Conservation (phyloP, 176 grass and related monocot species). For the Avena atlantica region DNA sequence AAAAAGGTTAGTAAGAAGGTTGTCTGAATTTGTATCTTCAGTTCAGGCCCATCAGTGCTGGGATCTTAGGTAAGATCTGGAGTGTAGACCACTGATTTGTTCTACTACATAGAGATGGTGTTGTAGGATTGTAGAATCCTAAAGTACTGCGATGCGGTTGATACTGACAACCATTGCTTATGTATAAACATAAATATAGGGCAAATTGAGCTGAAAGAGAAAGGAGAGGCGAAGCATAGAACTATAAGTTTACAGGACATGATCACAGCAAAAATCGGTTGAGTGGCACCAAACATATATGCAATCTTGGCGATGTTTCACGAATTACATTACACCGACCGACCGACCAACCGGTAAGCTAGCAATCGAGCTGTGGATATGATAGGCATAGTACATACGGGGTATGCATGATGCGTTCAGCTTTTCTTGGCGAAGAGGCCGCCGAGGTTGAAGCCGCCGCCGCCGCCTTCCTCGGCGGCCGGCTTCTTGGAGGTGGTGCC, state of each 20-base stretch:
- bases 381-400: background rate
- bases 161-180: too few relatives aligned
- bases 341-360: background rate
- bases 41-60: too few relatives aligned
- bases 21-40: too few relatives aligned
- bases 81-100: too few relatives aligned
- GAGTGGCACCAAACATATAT: slow-evolving; percentile 41
- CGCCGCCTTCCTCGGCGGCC: background rate
- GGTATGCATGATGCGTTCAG: background rate
- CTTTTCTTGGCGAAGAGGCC: slow-evolving; percentile 69
- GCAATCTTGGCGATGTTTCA: slow-evolving; percentile 20
- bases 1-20: too few relatives aligned
- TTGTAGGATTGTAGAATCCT: too few relatives aligned
- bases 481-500: slow-evolving; percentile 44
- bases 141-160: too few relatives aligned
- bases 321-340: slow-evolving; percentile 1
- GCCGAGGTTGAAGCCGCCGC: slow-evolving; percentile 53
- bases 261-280: slow-evolving; percentile 36
- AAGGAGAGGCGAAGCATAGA: background rate
- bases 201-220: too few relatives aligned
- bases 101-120: too few relatives aligned
- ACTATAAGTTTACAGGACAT: background rate
- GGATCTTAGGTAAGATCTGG: too few relatives aligned
- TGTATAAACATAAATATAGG: too few relatives aligned
- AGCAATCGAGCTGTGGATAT: background rate